Evolutionary conservation across 148 eudicot genomes (phyloP).

Genomic region (Persicaria tinctoria): DNA sequence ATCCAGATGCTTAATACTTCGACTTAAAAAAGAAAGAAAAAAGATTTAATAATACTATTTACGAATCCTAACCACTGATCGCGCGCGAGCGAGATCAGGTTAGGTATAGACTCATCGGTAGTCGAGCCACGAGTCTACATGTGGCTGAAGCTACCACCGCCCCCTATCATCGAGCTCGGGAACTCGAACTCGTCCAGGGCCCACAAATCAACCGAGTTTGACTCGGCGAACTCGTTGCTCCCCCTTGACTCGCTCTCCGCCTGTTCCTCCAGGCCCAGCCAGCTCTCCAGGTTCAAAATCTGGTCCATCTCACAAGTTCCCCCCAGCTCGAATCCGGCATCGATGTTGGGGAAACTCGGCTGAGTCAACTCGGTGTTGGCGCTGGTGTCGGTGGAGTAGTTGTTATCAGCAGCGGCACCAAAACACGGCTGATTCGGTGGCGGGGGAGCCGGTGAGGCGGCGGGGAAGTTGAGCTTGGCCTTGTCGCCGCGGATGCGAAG

Average conservation of each 20-base stretch:
- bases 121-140: no score
- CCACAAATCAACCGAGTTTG: slow-evolving; percentile 5
- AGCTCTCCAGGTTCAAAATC: slow-evolving; percentile 4
- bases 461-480: slow-evolving; percentile 89
- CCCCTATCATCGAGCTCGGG: not conserved
- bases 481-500: slow-evolving; percentile 71
- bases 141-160: not conserved
- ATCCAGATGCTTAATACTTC: no score
- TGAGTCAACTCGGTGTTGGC: slow-evolving; percentile 16
- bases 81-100: no score
- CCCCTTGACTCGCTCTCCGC: slow-evolving; percentile 7
- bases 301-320: not conserved
- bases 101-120: no score
- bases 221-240: slow-evolving; percentile 3
- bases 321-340: not conserved
- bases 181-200: slow-evolving; percentile 11
- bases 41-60: no score
- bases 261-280: slow-evolving; percentile 5
- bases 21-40: no score
- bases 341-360: slow-evolving; percentile 9
- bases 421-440: slow-evolving; percentile 22
- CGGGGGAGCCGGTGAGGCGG: slow-evolving; percentile 4
- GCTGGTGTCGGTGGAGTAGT: not conserved
- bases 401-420: not conserved
- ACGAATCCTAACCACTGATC: no score